Evolutionary conservation across 2,329 filamentous ascomycete species (phyloP), one percentile per base, ranked within the genome.

Genomic region (Aspergillus chevalieri): DNA sequence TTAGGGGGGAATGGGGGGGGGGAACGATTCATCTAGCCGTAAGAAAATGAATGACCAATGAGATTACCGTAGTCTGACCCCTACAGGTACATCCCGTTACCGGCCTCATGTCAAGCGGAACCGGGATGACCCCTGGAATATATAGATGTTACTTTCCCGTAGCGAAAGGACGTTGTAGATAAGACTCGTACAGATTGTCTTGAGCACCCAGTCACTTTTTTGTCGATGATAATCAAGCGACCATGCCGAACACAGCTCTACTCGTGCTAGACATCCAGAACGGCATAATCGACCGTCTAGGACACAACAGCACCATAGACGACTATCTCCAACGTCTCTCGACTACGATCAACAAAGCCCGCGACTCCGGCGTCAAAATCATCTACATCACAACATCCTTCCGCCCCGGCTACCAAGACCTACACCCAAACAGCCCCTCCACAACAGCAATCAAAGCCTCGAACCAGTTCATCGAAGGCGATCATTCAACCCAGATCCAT

Each of bases 191-290:
- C 26, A 30, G 10, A 30, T 4, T 30, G 26, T 12, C 9, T 30
- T 30, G 26, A 30, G 1, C 26, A 30, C 4, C 8, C 3, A 7
- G 3, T 9, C 12, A 30, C 10, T 30, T 5, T 30, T 3, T 8
- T 30, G 26, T 6, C 6, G 15, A 15, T 17, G 15, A 15, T 17
- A 19, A 21, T 2, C 5, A 8, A 14, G n/a, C 5, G 19, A 55
- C 28, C 34, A 64, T 64, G 61, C 50, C 45, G 4, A 58, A 58
- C 44, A 64, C 64, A 6, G 65, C 65, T 6, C 56, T 71, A 6
- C 55, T 72, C 34, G 52, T 70, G 43, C 62, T 72, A 42, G 68
- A 71, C 54, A 34, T 70, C 42, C 66, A 71, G 52, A 59, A 53
- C 15, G 65, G 63, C 41, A 57, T 62, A 38, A 8, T 70, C 33